A percentile compares a stretch with the other conserved stretches of the same genome.
phyloP scores from a whole-genome alignment of 2,329 filamentous ascomycete species.

The Neurospora sp. region DNA sequence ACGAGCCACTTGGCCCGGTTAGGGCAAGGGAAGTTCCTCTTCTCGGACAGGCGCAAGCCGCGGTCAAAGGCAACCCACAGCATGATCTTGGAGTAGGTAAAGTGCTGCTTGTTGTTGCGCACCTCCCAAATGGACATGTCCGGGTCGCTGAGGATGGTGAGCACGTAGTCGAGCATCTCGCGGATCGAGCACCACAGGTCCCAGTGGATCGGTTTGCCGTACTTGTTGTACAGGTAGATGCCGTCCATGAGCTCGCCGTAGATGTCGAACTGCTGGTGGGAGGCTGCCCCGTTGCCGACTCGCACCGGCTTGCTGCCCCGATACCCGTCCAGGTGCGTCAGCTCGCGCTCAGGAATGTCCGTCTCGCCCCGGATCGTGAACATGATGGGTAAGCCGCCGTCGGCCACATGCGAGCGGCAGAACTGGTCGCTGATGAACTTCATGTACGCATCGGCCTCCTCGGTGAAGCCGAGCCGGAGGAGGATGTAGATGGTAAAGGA shows the following conservation, averaged over 20 bases:
- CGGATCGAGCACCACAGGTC: conserved; percentile 66
- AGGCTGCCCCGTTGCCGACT: conserved; percentile 68
- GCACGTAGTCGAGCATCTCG: conserved; percentile 60
- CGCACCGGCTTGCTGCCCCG: conserved; percentile 61
- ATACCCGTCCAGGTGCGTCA: conserved; percentile 64
- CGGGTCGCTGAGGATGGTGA: conserved; percentile 54
- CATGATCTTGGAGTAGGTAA: conserved; percentile 76
- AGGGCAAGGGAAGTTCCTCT: conserved; percentile 66
- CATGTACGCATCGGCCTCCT: conserved; percentile 72
- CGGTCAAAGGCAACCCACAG: conserved; percentile 75
- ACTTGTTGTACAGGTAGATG: conserved; percentile 72
- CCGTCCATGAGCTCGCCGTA: conserved; percentile 72
- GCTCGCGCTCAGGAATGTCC: conserved; percentile 61
- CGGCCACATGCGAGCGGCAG: conserved; percentile 46
- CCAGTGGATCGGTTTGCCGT: conserved; percentile 66
- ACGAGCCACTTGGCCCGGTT: conserved; percentile 57
- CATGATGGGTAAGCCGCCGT: conserved; percentile 67
- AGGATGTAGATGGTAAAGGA: conserved; percentile 73
- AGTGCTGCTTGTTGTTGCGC: conserved; percentile 64
- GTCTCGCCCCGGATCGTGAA: conserved; percentile 69
- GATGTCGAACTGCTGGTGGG: conserved; percentile 69
- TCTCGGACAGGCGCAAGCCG: conserved; percentile 63
- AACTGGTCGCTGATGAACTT: conserved; percentile 67
- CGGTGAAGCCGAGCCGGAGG: conserved; percentile 63
- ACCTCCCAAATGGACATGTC: conserved; percentile 85